These are phyloP conservation scores for Wallacemonas rigidus DNA, from an alignment of 208 protist species.

Conservation along the genomic window DNA sequence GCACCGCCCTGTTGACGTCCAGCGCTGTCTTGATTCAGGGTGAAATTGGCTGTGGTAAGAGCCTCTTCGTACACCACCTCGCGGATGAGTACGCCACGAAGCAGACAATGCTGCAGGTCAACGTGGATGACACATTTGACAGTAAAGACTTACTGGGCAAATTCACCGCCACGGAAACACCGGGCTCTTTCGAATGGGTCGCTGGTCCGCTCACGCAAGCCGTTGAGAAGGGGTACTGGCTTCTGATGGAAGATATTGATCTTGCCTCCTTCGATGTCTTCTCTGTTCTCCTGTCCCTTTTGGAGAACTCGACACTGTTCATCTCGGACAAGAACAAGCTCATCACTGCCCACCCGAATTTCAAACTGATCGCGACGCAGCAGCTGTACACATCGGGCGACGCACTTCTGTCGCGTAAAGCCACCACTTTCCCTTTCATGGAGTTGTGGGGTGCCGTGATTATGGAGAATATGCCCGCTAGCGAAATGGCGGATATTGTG, in stretches of 20 bases:
- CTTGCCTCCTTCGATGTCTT: constrained; percentile 98
- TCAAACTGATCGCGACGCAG: constrained; percentile 91
- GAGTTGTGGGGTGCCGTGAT: constrained; percentile 84
- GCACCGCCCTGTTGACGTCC: constrained; percentile 60
- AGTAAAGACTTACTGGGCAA: constrained; percentile 98
- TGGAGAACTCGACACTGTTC: constrained; percentile 96
- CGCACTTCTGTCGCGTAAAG: constrained; percentile 56
- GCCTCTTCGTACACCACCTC: constrained; percentile 59
- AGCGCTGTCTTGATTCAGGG: constrained; percentile 85
- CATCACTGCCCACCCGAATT: constrained; percentile 84
- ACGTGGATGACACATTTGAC: constrained; percentile 98
- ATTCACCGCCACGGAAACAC: constrained; percentile 97
- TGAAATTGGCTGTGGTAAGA: constrained; percentile 88
- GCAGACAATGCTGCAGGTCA: constrained; percentile 84
- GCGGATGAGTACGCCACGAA: constrained; percentile 59
- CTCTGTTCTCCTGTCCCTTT: constrained; percentile 95
- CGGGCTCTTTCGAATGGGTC: constrained; percentile 98
- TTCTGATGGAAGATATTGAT: constrained; percentile 99
- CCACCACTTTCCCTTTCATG: constrained; percentile 65
- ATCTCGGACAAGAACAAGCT: constrained; percentile 95
- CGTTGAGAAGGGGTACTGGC: constrained; percentile 96
- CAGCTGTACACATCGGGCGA: constrained; percentile 64
- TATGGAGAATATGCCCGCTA: constrained; percentile 66
- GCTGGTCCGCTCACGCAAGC: constrained; percentile 96
- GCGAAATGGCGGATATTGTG: constrained; percentile 67